Base-by-base conservation (phyloP, 2,329 filamentous ascomycete species). In the Botrytis cinerea region DNA sequence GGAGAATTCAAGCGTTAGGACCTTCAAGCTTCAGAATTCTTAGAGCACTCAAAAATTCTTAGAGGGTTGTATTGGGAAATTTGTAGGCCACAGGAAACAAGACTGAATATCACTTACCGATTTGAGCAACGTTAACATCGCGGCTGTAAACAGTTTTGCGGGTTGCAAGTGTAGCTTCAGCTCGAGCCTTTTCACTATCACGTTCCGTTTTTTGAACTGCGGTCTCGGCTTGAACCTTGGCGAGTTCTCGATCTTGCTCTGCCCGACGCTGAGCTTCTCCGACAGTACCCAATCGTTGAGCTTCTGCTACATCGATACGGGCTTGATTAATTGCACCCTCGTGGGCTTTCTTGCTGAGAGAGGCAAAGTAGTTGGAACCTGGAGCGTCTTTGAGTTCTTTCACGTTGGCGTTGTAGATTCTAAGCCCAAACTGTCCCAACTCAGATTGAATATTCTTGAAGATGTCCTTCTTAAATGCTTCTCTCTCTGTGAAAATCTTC, bases 371-470 rank as follows among this genome's bases (percentile, higher is more conserved):
- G 77, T 90, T 90, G n/a, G 90, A 93, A 75, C 92, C 89, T 4
- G 90, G 92, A 0, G 93, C 93, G 79, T 97, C 94, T 80, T 93
- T 92, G 40, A 97, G 87, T 81, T 97, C 94, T 82, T 96, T 96
- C 78, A 97, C 91, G 82, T 95, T 95, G 80, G 91, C 83, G 76
- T 88, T 88, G 82, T 87, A 91, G 80, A 93, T 93, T 79, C 89
- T 89, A 16, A 96, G 86, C 73, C 93, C 93, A 78, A 97, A 95
- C 78, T 95, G 91, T 76, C 91, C 87, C 2, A 97, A 87, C 81
- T 97, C 94, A 74, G 88, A 73, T 64, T 77, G 75, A 43, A 80
- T 80, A 28, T 79, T 92, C 76, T 86, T 86, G 82, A 91, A 92
- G 78, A 93, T 91, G 77, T 92, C 90, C 77, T 87, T 88, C 84